Conservation (phyloP, 2,329 filamentous ascomycete genomes). For the Botryotinia narcissicola region DNA sequence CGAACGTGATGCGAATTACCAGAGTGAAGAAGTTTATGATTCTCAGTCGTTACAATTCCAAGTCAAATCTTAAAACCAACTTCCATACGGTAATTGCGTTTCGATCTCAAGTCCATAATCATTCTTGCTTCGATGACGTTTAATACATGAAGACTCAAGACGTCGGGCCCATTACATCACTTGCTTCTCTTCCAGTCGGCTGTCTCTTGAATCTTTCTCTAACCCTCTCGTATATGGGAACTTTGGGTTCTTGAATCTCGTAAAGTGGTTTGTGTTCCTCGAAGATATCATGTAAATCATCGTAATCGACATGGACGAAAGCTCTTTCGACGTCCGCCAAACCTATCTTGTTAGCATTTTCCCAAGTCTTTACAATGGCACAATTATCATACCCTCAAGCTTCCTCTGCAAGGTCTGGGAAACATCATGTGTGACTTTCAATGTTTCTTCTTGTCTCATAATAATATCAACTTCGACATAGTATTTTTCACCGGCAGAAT, state of each 20-base stretch:
- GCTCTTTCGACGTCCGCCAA: slow-evolving; percentile 89
- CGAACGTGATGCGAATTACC: neutral
- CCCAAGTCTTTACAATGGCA: neutral
- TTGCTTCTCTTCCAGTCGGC: neutral
- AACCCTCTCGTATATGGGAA: slow-evolving; percentile 12
- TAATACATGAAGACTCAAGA: neutral
- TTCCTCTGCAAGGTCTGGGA: slow-evolving; percentile 94
- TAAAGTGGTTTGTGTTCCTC: slow-evolving; percentile 21
- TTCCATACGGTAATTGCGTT: neutral
- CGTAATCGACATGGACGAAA: slow-evolving; percentile 96
- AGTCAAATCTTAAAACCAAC: neutral
- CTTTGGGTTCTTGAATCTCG: slow-evolving; percentile 16
- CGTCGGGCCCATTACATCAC: neutral
- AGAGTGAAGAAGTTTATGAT: neutral
- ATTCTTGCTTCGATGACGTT: neutral
- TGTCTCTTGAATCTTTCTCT: slow-evolving; percentile 17
- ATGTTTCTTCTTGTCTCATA: slow-evolving; percentile 72
- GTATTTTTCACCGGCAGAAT: slow-evolving; percentile 50
- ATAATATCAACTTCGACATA: slow-evolving; percentile 97
- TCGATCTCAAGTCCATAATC: neutral
- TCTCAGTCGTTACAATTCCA: neutral
- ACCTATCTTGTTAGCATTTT: slow-evolving; percentile 1
- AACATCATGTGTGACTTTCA: slow-evolving; percentile 83
- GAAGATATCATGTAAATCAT: slow-evolving; percentile 41
- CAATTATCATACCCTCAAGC: slow-evolving; percentile 63